These are phyloP conservation scores for Paxillus rubicundulus DNA, from an alignment of 768 basidiomycete genomes.

Conservation along the genomic window DNA sequence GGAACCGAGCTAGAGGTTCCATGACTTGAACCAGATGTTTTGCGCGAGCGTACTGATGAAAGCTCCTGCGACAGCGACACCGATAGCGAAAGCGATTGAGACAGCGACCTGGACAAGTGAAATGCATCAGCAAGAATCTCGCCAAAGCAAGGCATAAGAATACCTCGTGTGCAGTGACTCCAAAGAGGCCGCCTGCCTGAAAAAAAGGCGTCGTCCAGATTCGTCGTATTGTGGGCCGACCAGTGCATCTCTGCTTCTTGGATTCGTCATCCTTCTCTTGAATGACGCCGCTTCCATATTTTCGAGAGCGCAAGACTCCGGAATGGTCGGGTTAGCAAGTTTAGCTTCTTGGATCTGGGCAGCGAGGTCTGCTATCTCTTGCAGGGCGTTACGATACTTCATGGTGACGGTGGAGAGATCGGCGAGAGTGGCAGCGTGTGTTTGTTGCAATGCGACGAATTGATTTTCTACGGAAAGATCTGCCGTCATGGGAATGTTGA, in stretches of 20 bases:
- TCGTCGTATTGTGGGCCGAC: conserved; percentile 49
- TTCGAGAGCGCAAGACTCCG: conserved; percentile 40
- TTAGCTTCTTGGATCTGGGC: conserved; percentile 88
- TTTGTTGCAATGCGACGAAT: conserved; percentile 73
- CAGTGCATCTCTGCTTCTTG: conserved; percentile 45
- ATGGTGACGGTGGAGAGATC: conserved; percentile 74
- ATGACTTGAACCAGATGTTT: conserved; percentile 75
- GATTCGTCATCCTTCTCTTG: conserved; percentile 53
- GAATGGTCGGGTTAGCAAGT: conserved; percentile 49
- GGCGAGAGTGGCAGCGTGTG: conserved; percentile 73
- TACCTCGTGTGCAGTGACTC: conserved; percentile 89
- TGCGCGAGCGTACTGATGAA: conserved; percentile 83
- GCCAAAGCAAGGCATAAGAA: conserved; percentile 14
- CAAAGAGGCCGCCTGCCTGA: conserved; percentile 81
- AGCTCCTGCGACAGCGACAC: conserved; percentile 97
- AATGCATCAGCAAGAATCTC: conserved; percentile 7
- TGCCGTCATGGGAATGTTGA: conserved; percentile 28
- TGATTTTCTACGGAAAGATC: conserved; percentile 55
- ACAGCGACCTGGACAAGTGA: conserved; percentile 64
- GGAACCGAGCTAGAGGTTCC: conserved; percentile 67
- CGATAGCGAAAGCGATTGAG: conserved; percentile 92
- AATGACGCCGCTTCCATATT: conserved; percentile 45
- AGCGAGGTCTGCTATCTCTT: conserved; percentile 90
- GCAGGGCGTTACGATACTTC: conserved; percentile 87
- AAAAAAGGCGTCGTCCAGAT: conserved; percentile 71